Percentiles rank a stretch among this genome's conserved stretches.
phyloP scores from a whole-genome alignment of 2,329 filamentous ascomycete genomes.

The Dendrostoma leiphaemia region DNA sequence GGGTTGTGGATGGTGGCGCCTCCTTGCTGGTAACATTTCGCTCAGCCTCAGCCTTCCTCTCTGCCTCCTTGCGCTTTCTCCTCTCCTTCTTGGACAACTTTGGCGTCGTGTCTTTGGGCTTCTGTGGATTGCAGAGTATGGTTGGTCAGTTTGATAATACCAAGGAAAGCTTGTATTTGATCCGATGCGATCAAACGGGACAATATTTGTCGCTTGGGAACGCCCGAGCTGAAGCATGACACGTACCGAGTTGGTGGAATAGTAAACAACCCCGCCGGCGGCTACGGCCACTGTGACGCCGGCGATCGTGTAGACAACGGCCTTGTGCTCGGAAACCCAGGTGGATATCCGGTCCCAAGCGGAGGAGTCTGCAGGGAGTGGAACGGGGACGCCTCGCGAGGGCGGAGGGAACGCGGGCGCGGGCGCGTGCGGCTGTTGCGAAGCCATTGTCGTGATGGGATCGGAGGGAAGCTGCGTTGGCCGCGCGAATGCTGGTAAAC shows the following conservation, averaged over 20 bases:
- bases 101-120: constrained; percentile 52
- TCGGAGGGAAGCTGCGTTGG: no score
- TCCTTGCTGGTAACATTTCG: constrained; percentile 33
- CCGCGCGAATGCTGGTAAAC: no score
- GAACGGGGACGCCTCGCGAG: constrained; percentile 45
- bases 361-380: constrained; percentile 60
- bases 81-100: constrained; percentile 89
- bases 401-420: constrained; percentile 37
- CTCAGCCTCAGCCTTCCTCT: constrained; percentile 52
- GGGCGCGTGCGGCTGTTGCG: constrained; percentile 38
- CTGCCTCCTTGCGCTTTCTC: constrained; percentile 80
- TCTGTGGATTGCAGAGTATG: background rate
- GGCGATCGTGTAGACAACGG: constrained; percentile 91
- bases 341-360: constrained; percentile 86
- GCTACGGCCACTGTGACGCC: constrained; percentile 83
- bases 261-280: constrained; percentile 86
- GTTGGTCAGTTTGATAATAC: background rate
- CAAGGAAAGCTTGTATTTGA: background rate
- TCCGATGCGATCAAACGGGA: background rate
- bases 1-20: constrained; percentile 29
- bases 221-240: background rate
- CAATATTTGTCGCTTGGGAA: background rate
- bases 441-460: background rate
- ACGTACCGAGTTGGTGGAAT: constrained; percentile 74
- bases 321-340: constrained; percentile 96